Base-by-base conservation (phyloP, 2,329 filamentous ascomycete species). In the Phoma sp. region DNA sequence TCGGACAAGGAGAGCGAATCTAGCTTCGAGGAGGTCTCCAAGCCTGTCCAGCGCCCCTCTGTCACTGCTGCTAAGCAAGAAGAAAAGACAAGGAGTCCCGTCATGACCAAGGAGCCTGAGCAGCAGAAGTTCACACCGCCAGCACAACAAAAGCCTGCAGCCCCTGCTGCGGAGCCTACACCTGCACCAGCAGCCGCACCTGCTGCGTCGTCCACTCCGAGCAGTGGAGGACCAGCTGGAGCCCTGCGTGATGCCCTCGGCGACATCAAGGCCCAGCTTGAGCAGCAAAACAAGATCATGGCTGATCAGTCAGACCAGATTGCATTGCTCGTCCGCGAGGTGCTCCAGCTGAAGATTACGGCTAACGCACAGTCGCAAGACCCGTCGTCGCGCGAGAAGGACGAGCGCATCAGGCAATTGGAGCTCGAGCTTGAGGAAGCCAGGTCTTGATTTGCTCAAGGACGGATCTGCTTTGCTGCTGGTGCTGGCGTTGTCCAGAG, bases 21-120 rank as follows among this genome's bases (percentile, higher is more conserved):
- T 1, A 91, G 88, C 77, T 97, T 97, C 63, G 93, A 97, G 71
- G 91, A 96, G 70, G 83, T 95, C 29, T 76, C 88, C 29, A 91
- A 91, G 70, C 90, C 91, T 18, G 78, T 84, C 9, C 88, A 90
- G 64, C 87, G 89, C 41, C 78, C 78, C 22, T 61, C 70, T 3
- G 66, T 65, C 29, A 70, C 72, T 7, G 65, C 71, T 32, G 59
- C 69, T 2, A 69, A 70, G 29, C 71, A 74, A 51, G 76, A 78
- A 61, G 72, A 77, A 61, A 77, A 77, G 66, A 70, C 72, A 4
- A 64, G 60, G 18, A 62, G 68, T 2, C 71, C 71, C 6, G 64
- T 62, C 22, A 68, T 72, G 10, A 67, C 57, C 39, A 70, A 68
- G 49, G 70, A 70, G 11, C 67, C 80, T 32, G 82, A 82, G 68